Evolutionary conservation across 1,284 basidiomycete genomes (phyloP).

Genomic region (Pulveroboletus ridleyi): DNA sequence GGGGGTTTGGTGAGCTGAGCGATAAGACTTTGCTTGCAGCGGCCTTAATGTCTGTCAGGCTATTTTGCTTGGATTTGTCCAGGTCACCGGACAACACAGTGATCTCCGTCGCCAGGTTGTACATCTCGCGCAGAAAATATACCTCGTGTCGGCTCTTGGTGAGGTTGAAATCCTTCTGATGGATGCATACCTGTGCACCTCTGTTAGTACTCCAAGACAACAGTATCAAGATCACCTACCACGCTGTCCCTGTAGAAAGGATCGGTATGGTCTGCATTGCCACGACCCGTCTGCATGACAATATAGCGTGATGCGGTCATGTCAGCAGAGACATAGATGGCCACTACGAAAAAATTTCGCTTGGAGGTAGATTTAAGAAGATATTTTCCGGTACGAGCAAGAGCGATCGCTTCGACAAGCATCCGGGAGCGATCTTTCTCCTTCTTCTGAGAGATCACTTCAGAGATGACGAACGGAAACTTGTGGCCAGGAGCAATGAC

Average conservation of each 20-base stretch:
- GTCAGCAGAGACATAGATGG: neutral
- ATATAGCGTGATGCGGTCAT: constrained; percentile 16
- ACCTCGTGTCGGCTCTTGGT: accelerated
- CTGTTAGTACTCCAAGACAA: neutral
- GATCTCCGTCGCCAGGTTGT: constrained; percentile 8
- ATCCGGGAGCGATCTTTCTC: neutral
- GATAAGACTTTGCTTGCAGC: neutral
- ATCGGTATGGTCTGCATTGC: neutral
- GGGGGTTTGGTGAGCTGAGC: neutral
- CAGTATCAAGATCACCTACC: neutral
- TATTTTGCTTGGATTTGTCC: neutral
- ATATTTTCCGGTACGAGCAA: neutral
- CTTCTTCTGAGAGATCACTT: neutral
- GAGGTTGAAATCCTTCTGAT: constrained; percentile 12
- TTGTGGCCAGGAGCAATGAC: neutral
- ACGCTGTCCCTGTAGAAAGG: neutral
- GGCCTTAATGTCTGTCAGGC: neutral
- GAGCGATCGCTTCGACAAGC: constrained; percentile 6
- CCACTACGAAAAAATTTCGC: constrained; percentile 3
- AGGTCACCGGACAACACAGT: constrained; percentile 2
- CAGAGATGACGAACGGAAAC: constrained; percentile 13
- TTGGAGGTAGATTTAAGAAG: neutral
- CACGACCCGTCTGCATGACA: neutral
- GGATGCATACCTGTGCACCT: constrained; percentile 4
- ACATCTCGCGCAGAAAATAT: constrained; percentile 16